Base-by-base conservation (phyloP, 192 early-diverging fungal genomes). In the Rhizophagus clarus region DNA sequence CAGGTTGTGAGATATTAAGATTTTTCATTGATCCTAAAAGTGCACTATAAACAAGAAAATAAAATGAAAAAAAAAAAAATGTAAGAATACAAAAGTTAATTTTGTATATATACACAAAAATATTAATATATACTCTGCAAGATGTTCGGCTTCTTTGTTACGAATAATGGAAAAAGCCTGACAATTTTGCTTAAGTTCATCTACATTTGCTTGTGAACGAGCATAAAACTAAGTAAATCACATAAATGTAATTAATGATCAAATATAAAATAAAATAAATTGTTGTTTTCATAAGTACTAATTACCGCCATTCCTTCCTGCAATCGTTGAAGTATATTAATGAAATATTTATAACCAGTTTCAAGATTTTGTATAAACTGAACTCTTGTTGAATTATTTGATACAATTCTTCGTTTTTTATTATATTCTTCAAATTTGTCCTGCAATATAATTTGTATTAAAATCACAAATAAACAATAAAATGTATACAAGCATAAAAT, bases 311-410 rank as follows among this genome's bases (percentile, higher is more conserved):
- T 81, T 8, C 96, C 96, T 83, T 97, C 95, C 45, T 88, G 83
- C 24, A 97, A 79, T 73, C 96, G 96, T 5, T 83, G 86, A 29
- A 90, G 87, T 3, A 95, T 92, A 66, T 95, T 92, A 68, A 88
- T 87, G 77, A 91, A 96, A 37, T 88, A 86, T 82, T 92, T 88
- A 77, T 93, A 94, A 12, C 91, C 95, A 11, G 85, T 87, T 66
- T 94, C 93, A 76, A 96, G 83, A 68, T 92, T 95, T 68, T 91
- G 91, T 32, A 96, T 79, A 2, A 93, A 93, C 77, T 92, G 88
- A 77, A 95, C 94, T 6, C 95, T 82, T 75, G 92, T 89, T 28
- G 88, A 85, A 72, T 95, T 84, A 69, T 88, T 76, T 8, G 86
- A 80, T 40, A 90, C 86, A 14, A 81, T 91, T 68, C 89, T 87